Evolutionary conservation across 352 stramenopile species (phyloP), one percentile per base, ranked within the genome.

Genomic region (Pythium volutum): DNA sequence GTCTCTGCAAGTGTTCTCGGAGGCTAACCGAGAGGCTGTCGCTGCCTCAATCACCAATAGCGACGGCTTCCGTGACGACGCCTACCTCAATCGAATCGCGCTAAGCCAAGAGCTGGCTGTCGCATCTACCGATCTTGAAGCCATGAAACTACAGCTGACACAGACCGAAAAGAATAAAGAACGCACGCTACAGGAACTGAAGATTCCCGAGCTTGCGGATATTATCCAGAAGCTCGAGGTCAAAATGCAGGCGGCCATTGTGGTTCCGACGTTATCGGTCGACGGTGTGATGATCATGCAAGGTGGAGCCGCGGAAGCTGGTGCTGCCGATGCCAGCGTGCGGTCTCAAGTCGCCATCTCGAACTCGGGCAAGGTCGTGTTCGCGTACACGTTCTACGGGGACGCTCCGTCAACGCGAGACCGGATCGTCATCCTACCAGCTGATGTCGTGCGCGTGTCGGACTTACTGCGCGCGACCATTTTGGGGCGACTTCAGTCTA

Each of bases 391-490:
- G 0, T 81, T 82, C 25, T 29, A 69, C 22, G 62, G 69, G 1
- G 76, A 70, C 16, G 41, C 47, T 2, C 71, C 75, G 3, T 38
- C 36, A 0, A 11, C 56, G 25, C 49, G 69, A 20, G 77, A 84
- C 43, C 46, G 57, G 9, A 82, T 87, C 43, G 22, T 81, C 9
- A 39, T 87, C 3, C 55, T 87, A 1, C 77, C 77, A 25, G 75
- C 74, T 9, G 73, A 79, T 4, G 69, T 84, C 6, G 73, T 84
- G 3, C 71, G 64, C 31, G 67, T 79, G 1, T 73, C 77, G 2
- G 77, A 87, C 47, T 39, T 73, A 6, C 29, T 87, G 31, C 75
- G 77, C 3, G 74, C 71, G 7, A 77, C 71, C 10, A 79, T 87
- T 56, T 51, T 87, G 8, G 75, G 77, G 0, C 78, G 74, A 33